Evolutionary conservation across 2,329 filamentous ascomycete genomes (phyloP).

Genomic region (Colletotrichum destructivum): DNA sequence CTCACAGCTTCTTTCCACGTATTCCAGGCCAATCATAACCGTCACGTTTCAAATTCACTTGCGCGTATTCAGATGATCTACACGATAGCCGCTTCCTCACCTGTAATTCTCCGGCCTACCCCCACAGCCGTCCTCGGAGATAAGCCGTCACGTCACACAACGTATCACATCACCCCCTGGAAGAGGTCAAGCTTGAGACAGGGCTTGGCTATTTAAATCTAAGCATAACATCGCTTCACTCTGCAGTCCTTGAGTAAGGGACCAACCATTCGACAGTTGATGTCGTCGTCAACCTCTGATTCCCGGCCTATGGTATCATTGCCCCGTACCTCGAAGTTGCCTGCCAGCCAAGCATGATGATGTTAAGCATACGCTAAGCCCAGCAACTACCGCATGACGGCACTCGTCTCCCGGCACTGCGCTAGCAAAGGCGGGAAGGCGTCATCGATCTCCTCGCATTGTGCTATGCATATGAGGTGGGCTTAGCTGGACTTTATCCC

Average conservation of each 20-base stretch:
- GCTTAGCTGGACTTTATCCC: not conserved
- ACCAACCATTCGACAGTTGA: not conserved
- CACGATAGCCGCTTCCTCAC: not conserved
- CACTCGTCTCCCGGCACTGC: not conserved
- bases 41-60: not conserved
- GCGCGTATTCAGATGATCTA: not conserved
- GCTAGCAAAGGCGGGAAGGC: not conserved
- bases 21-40: not conserved
- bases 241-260: not conserved
- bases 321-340: not conserved
- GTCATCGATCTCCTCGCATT: constrained; percentile 5
- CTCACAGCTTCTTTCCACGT: not conserved
- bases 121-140: no score
- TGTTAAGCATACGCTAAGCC: constrained; percentile 8
- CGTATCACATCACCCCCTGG: no score
- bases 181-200: not conserved
- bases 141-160: not conserved
- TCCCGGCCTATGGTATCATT: not conserved
- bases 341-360: not conserved
- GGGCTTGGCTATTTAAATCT: not conserved
- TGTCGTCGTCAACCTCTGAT: constrained; percentile 6
- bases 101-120: not conserved
- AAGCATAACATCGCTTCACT: not conserved
- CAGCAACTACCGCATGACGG: constrained; percentile 3
- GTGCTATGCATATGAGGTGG: not conserved